Conservation (phyloP, 371 early-diverging fungal genomes). For the Funneliformis caledonium region DNA sequence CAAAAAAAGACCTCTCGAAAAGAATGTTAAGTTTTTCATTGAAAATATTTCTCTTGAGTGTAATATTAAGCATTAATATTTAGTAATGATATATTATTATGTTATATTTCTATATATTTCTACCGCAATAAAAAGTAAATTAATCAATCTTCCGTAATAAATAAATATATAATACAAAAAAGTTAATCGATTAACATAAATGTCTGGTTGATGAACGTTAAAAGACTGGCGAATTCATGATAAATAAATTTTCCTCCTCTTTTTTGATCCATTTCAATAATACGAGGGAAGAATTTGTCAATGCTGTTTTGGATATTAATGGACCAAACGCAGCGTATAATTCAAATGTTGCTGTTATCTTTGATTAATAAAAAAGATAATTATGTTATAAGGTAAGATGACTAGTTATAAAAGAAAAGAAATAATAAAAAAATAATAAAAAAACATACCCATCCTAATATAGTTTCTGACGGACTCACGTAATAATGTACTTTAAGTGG, state of each 20-base stretch:
- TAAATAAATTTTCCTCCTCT: constrained; percentile 72
- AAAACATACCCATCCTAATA: constrained; percentile 73
- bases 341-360: constrained; percentile 74
- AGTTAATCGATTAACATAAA: too few relatives aligned
- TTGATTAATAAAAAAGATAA: not conserved
- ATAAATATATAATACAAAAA: too few relatives aligned
- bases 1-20: too few relatives aligned
- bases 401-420: not conserved
- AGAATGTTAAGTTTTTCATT: too few relatives aligned
- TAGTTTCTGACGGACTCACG: constrained; percentile 62
- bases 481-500: constrained; percentile 67
- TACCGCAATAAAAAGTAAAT: too few relatives aligned
- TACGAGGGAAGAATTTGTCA: constrained; percentile 64
- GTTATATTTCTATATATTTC: too few relatives aligned
- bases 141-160: too few relatives aligned
- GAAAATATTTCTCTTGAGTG: too few relatives aligned
- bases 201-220: not conserved
- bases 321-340: constrained; percentile 77
- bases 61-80: too few relatives aligned
- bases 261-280: constrained; percentile 77
- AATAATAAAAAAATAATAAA: not conserved
- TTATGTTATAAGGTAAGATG: not conserved
- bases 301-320: constrained; percentile 66
- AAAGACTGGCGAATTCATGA: constrained; percentile 64
- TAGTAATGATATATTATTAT: too few relatives aligned